phyloP scores from a whole-genome alignment of 306 rosid species.

The Lagenaria siceraria region DNA sequence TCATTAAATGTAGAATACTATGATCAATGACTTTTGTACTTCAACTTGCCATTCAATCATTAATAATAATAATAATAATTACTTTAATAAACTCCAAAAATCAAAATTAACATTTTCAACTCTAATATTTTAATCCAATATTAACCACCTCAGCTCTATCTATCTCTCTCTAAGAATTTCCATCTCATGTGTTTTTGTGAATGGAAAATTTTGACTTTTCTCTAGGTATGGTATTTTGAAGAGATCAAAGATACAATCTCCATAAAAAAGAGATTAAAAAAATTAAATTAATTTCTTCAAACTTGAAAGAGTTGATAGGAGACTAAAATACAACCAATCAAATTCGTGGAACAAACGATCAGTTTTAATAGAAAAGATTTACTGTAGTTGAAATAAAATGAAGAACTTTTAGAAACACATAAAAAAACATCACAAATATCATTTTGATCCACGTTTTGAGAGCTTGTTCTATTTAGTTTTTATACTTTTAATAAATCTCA shows the following conservation, averaged over 20 bases:
- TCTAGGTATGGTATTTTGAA: background rate
- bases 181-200: background rate
- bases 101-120: background rate
- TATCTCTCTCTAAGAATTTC: background rate
- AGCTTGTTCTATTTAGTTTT: too few species aligned
- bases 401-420: too few species aligned
- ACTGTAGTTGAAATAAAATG: too few species aligned
- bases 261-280: background rate
- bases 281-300: background rate
- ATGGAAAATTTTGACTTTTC: background rate
- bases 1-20: background rate
- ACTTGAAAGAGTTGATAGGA: background rate
- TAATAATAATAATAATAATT: background rate
- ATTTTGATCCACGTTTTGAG: too few species aligned
- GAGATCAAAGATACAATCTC: background rate
- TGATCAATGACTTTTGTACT: background rate
- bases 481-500: too few species aligned
- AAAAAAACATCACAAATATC: too few species aligned
- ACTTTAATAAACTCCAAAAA: background rate
- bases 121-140: background rate
- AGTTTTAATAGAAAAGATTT: too few species aligned
- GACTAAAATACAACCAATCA: background rate
- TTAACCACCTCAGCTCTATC: background rate
- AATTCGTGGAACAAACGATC: too few species aligned
- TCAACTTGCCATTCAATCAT: too few species aligned